Conservation (phyloP, 2,329 filamentous ascomycete species). For the Botryotinia narcissicola region DNA sequence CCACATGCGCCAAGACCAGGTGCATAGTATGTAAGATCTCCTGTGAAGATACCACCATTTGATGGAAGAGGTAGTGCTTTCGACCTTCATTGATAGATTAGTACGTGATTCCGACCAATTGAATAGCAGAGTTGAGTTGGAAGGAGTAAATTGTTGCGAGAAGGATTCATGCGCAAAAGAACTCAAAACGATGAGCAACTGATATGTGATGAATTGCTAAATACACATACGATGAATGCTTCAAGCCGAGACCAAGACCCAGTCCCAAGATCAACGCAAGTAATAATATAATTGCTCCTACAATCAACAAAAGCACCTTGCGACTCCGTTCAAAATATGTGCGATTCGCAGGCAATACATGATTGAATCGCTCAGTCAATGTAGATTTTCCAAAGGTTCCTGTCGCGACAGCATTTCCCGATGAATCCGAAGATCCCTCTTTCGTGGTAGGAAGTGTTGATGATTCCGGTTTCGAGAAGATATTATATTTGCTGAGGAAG, state of each 20-base stretch:
- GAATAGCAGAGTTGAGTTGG: constrained; percentile 18
- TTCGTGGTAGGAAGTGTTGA: constrained; percentile 15
- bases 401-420: neutral
- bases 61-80: constrained; percentile 51
- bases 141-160: neutral
- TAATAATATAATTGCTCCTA: constrained; percentile 25
- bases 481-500: constrained; percentile 25
- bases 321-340: constrained; percentile 27
- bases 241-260: constrained; percentile 37
- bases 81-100: constrained; percentile 22
- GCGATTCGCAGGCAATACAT: constrained; percentile 19
- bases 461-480: constrained; percentile 15
- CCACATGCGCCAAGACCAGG: constrained; percentile 70
- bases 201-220: constrained; percentile 25
- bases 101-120: neutral
- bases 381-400: neutral
- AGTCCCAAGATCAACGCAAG: constrained; percentile 40
- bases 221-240: constrained; percentile 26
- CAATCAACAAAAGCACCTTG: constrained; percentile 22
- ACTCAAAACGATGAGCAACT: constrained; percentile 15
- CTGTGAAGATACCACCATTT: constrained; percentile 52
- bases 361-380: neutral
- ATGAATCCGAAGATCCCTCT: constrained; percentile 9
- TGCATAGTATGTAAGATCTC: constrained; percentile 68
- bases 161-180: neutral